Evolutionary conservation across 1,139 yeast species (phyloP).

Genomic region (Saccharomyces hybrid): DNA sequence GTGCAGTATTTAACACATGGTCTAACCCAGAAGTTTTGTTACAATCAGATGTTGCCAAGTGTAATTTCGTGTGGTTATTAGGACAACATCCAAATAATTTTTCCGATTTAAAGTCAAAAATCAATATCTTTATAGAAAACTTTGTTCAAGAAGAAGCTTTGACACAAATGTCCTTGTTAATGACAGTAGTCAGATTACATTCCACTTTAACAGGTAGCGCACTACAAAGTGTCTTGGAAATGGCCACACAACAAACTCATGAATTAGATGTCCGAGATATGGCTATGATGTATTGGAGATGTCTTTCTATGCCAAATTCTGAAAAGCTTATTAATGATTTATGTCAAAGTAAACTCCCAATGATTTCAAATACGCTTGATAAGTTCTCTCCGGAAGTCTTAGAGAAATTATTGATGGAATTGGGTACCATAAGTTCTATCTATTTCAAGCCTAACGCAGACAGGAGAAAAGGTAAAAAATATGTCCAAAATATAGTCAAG

Average conservation of each 20-base stretch:
- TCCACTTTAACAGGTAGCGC: conserved; percentile 37
- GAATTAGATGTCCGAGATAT: conserved; percentile 91
- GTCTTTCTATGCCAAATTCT: conserved; percentile 53
- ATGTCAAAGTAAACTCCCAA: conserved; percentile 50
- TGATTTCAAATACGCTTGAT: conserved; percentile 64
- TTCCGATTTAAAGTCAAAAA: conserved; percentile 41
- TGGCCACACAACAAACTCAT: conserved; percentile 73
- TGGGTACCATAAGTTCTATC: conserved; percentile 82
- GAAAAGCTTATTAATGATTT: conserved; percentile 24
- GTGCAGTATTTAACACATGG: conserved; percentile 28
- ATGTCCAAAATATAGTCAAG: conserved; percentile 32
- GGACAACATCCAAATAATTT: conserved; percentile 83
- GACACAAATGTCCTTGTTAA: conserved; percentile 69
- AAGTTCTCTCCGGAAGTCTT: conserved; percentile 61
- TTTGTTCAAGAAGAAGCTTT: conserved; percentile 67
- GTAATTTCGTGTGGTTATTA: conserved; percentile 69
- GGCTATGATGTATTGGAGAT: conserved; percentile 91
- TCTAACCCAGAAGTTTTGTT: conserved; percentile 21
- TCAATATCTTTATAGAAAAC: conserved; percentile 46
- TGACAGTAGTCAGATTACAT: conserved; percentile 70
- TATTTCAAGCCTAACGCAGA: conserved; percentile 76
- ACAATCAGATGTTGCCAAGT: conserved; percentile 27
- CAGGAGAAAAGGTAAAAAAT: conserved; percentile 36
- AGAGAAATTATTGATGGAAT: conserved; percentile 60
- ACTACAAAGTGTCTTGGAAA: conserved; percentile 65